Evolutionary conservation across 169 alveolate species (phyloP), one percentile per base, ranked within the genome.

Genomic region (Eimeria maxima): DNA sequence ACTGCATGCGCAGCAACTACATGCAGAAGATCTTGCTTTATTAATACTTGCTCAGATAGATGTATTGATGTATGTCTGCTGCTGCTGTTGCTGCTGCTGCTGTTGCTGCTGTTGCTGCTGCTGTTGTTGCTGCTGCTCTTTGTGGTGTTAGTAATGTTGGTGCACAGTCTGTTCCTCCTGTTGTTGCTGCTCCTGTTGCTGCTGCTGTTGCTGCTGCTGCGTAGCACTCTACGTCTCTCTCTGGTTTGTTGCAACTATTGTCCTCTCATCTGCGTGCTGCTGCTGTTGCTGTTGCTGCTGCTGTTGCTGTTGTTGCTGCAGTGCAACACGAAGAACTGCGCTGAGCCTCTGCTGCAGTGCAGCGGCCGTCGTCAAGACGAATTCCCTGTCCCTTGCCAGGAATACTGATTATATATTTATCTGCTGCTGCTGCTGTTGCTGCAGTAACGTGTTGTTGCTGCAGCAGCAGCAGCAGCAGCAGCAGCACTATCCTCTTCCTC

Each of bases 281-380:
- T 50, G 57, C 57, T 50, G 57, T 11, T 50, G 57, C 57, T 50
- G 57, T 11, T 50, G 57, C n/a, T 73, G 27, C 5, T 27, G 55
- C 53, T 38, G 45, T 24, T 73, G 44, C 50, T 73, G 83, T n/a
- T n/a, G 84, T 50, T 73, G 55, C 53, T 73, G 84, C 84, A 73
- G 84, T 73, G 84, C 84, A 73, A 27, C 84, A 73, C 84, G 84
- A 73, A 73, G 53, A 73, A 73, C 84, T 73, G 84, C 84, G 84
- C 55, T 20, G 50, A 73, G 8, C 47, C 45, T 45, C 22, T 73
- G 84, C 84, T 73, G 45, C 50, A 20, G 50, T 73, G 84, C 84
- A 29, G 50, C 45, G 84, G 84, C 84, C 45, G 84, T 29, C 84
- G 55, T 7, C 55, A 33, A 38, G 55, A 73, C 24, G 84, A 22